Evolutionary conservation across 805 yeast genomes (phyloP).

Genomic region (Komagataella kurtzmanii): DNA sequence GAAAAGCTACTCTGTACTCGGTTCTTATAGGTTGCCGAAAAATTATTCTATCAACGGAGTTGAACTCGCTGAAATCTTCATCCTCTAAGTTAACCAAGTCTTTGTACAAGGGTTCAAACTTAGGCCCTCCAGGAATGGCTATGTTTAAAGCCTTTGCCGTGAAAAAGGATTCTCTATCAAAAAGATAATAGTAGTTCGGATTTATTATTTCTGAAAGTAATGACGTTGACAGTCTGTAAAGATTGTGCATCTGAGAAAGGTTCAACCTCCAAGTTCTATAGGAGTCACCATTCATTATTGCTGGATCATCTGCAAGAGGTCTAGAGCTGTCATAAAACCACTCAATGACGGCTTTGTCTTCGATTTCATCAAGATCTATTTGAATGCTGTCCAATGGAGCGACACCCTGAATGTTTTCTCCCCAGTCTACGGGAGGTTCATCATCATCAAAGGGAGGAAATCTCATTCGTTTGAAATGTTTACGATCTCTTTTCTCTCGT

Average conservation of each 20-base stretch:
- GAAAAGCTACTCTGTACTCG: slow-evolving; percentile 80
- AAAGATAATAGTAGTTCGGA: slow-evolving; percentile 53
- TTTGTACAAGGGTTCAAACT: slow-evolving; percentile 75
- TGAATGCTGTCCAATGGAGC: slow-evolving; percentile 65
- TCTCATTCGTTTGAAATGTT: slow-evolving; percentile 81
- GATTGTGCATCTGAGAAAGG: slow-evolving; percentile 44
- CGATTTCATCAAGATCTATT: slow-evolving; percentile 48
- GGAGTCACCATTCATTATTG: slow-evolving; percentile 60
- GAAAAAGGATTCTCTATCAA: slow-evolving; percentile 67
- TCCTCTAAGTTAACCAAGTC: slow-evolving; percentile 39
- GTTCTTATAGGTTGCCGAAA: slow-evolving; percentile 66
- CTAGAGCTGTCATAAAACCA: slow-evolving; percentile 67
- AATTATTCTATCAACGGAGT: slow-evolving; percentile 76
- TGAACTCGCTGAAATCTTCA: slow-evolving; percentile 83
- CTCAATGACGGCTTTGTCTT: slow-evolving; percentile 46
- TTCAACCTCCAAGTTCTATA: slow-evolving; percentile 62
- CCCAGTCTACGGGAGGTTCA: slow-evolving; percentile 80
- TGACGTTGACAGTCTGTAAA: slow-evolving; percentile 62
- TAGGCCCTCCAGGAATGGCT: slow-evolving; percentile 92
- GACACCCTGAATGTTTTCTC: slow-evolving; percentile 62
- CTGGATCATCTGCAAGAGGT: slow-evolving; percentile 49
- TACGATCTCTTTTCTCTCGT: slow-evolving; percentile 81
- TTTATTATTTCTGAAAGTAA: slow-evolving; percentile 44
- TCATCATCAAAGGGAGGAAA: slow-evolving; percentile 97
- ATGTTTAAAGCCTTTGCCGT: slow-evolving; percentile 86